Percentiles rank a stretch among this genome's conserved stretches.
phyloP scores from a whole-genome alignment of 192 early-diverging fungal species.

The Podila verticillata region DNA sequence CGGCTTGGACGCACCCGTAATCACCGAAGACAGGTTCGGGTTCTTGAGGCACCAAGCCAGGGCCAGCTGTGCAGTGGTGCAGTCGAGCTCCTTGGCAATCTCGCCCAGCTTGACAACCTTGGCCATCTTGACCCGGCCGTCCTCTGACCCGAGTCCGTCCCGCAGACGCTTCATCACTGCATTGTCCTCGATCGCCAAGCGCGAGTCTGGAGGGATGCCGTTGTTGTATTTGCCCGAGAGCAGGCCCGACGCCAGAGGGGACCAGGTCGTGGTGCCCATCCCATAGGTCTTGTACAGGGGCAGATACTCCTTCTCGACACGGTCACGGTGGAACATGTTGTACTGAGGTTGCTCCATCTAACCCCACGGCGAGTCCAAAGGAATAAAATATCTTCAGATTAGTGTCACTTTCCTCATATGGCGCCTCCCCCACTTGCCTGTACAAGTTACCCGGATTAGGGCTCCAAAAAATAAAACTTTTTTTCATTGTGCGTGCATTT shows the following conservation, averaged over 20 bases:
- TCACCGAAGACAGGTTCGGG: slow-evolving; percentile 64
- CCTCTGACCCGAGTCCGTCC: slow-evolving; percentile 61
- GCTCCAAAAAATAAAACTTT: not conserved
- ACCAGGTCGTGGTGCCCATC: slow-evolving; percentile 82
- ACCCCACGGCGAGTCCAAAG: not conserved
- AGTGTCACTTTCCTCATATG: not conserved
- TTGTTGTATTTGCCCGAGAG: slow-evolving; percentile 80
- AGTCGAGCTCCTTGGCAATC: slow-evolving; percentile 38
- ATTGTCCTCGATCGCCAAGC: slow-evolving; percentile 70
- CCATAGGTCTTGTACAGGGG: slow-evolving; percentile 75
- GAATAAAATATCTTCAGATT: too few relatives aligned
- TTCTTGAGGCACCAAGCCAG: slow-evolving; percentile 69
- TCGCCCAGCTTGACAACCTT: slow-evolving; percentile 60
- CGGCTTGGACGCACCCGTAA: slow-evolving; percentile 73
- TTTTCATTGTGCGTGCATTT: too few relatives aligned
- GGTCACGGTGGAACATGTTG: slow-evolving; percentile 86
- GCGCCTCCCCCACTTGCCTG: too few relatives aligned
- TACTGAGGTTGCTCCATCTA: slow-evolving; percentile 82
- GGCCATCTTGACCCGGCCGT: slow-evolving; percentile 73
- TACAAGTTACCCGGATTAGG: not conserved
- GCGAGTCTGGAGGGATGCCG: slow-evolving; percentile 72
- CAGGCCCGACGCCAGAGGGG: slow-evolving; percentile 57
- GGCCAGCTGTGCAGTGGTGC: slow-evolving; percentile 30
- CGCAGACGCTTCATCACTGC: slow-evolving; percentile 67
- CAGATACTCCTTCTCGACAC: slow-evolving; percentile 77